Conservation (phyloP, 2,329 filamentous ascomycete species). For the Microcyclospora pomicola region DNA sequence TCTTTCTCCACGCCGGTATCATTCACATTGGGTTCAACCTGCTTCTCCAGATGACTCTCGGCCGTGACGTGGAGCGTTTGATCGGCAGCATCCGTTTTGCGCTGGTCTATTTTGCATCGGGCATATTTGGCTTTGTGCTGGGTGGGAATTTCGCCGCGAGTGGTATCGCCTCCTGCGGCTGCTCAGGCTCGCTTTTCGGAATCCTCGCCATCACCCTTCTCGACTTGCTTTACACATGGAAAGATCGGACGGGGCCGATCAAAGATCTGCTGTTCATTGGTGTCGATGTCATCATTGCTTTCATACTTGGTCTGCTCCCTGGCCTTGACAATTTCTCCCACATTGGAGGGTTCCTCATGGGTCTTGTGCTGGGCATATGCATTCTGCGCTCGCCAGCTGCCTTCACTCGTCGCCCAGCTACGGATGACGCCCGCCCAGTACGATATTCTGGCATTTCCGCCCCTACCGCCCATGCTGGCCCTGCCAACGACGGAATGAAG, state of each 20-base stretch:
- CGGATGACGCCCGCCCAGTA: constrained; percentile 3
- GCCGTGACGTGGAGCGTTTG: constrained; percentile 78
- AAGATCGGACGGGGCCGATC: constrained; percentile 57
- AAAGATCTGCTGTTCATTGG: constrained; percentile 80
- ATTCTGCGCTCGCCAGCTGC: constrained; percentile 78
- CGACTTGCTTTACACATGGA: constrained; percentile 88
- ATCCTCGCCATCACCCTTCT: constrained; percentile 78
- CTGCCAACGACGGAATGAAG: constrained; percentile 19
- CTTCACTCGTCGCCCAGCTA: constrained; percentile 13
- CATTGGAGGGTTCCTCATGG: constrained; percentile 91
- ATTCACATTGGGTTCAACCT: constrained; percentile 96
- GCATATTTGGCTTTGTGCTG: constrained; percentile 91
- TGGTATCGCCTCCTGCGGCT: constrained; percentile 67
- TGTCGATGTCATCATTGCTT: constrained; percentile 75
- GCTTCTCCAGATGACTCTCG: constrained; percentile 77
- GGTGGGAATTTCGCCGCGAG: constrained; percentile 84
- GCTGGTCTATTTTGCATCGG: constrained; percentile 76
- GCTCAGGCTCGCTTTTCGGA: constrained; percentile 82
- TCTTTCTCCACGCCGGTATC: constrained; percentile 87
- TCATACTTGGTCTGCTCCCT: constrained; percentile 80
- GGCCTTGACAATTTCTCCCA: constrained; percentile 96
- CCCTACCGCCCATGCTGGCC: no score
- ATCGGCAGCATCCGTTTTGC: constrained; percentile 83
- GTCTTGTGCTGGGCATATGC: constrained; percentile 71
- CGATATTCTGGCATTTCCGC: constrained; percentile 10